Evolutionary conservation across 1,139 yeast species (phyloP).

Genomic region (Pichia sp.): DNA sequence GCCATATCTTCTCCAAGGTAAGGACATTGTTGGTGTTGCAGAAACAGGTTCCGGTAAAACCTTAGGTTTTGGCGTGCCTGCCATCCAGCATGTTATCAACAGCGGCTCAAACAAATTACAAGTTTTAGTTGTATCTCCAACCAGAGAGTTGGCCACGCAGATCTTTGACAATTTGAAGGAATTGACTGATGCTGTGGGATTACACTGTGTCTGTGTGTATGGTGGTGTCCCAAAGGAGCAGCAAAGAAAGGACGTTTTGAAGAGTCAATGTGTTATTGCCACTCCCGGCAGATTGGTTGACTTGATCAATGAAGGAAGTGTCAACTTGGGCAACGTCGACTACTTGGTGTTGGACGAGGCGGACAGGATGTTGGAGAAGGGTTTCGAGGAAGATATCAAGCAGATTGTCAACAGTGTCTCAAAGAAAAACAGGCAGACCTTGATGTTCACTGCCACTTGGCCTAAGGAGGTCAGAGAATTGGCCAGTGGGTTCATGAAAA

Average conservation of each 20-base stretch:
- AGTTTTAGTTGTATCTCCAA: slow-evolving; percentile 88
- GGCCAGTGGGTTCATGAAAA: slow-evolving; percentile 77
- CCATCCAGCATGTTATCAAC: slow-evolving; percentile 64
- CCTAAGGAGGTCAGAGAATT: slow-evolving; percentile 89
- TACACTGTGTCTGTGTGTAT: slow-evolving; percentile 80
- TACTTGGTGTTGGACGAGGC: slow-evolving; percentile 95
- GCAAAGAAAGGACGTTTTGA: slow-evolving; percentile 66
- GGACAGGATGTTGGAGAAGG: slow-evolving; percentile 95
- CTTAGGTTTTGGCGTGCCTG: slow-evolving; percentile 96
- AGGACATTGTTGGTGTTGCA: slow-evolving; percentile 95
- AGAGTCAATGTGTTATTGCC: slow-evolving; percentile 75
- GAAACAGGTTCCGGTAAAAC: slow-evolving; percentile 99
- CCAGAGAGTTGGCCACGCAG: slow-evolving; percentile 95
- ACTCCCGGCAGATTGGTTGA: slow-evolving; percentile 97
- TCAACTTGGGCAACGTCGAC: slow-evolving; percentile 62
- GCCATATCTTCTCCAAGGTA: slow-evolving; percentile 80
- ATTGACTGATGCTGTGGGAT: slow-evolving; percentile 56
- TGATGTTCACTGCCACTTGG: slow-evolving; percentile 90
- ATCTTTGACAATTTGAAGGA: slow-evolving; percentile 77
- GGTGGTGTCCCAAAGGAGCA: slow-evolving; percentile 98
- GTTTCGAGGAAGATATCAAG: slow-evolving; percentile 95
- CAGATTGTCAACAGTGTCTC: slow-evolving; percentile 61
- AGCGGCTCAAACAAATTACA: slow-evolving; percentile 50
- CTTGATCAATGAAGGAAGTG: slow-evolving; percentile 82
- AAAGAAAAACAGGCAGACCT: slow-evolving; percentile 60